These are phyloP conservation scores for Lentinus polychrous DNA, from an alignment of 1,284 basidiomycete species.

Conservation along the genomic window DNA sequence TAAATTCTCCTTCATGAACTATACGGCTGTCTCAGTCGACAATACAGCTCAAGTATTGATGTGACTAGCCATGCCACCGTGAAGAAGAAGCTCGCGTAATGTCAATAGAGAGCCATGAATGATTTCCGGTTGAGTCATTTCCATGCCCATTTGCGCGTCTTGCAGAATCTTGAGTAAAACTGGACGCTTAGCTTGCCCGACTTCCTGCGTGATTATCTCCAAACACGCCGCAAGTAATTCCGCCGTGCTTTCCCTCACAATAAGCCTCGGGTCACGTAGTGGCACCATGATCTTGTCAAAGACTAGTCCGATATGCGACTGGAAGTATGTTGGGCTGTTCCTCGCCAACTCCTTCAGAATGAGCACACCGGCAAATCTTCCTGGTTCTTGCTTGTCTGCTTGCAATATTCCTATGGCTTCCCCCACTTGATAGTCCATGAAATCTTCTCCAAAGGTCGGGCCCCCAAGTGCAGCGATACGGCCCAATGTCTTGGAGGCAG, in stretches of 20 bases:
- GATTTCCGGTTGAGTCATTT: conserved; percentile 74
- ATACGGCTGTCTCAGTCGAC: conserved; percentile 2
- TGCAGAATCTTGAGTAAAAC: conserved; percentile 77
- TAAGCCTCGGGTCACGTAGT: conserved; percentile 75
- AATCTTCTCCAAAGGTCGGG: conserved; percentile 76
- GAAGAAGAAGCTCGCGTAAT: conserved; percentile 86
- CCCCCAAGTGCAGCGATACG: conserved; percentile 79
- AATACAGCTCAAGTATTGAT: neutral
- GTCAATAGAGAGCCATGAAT: conserved; percentile 94
- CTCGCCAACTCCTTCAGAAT: conserved; percentile 88
- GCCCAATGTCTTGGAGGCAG: conserved; percentile 80
- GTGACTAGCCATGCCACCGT: conserved; percentile 80
- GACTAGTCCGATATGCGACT: conserved; percentile 79
- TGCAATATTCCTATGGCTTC: conserved; percentile 76
- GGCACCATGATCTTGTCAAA: conserved; percentile 90
- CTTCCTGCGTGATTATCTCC: conserved; percentile 74
- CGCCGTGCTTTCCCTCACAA: conserved; percentile 87
- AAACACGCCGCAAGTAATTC: conserved; percentile 87
- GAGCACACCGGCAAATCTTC: conserved; percentile 80
- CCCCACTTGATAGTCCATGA: conserved; percentile 83
- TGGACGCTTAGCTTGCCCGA: conserved; percentile 58
- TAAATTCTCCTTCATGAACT: conserved; percentile 95
- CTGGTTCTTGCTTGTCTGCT: conserved; percentile 67
- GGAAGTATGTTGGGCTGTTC: conserved; percentile 81
- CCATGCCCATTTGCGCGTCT: conserved; percentile 85